A percentile compares a stretch with the other conserved stretches of the same genome.
Evolutionary conservation across 2,329 filamentous ascomycete species (phyloP).

Genomic region (Endoconidiophora polonica): DNA sequence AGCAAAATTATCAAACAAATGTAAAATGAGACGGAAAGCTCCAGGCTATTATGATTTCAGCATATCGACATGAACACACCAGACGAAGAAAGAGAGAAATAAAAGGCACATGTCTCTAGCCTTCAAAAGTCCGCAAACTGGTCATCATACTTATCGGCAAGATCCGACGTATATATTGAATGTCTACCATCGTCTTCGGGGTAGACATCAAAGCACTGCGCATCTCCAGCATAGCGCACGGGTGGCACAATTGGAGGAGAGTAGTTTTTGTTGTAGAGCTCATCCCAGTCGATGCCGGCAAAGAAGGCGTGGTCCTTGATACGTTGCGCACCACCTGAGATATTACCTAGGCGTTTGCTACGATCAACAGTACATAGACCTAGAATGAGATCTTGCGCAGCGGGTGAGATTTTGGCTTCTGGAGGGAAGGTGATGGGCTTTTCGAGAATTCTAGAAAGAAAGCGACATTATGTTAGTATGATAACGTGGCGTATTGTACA

Average conservation of each 20-base stretch:
- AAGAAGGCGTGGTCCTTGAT: slow-evolving; percentile 71
- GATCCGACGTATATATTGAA: slow-evolving; percentile 51
- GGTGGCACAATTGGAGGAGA: slow-evolving; percentile 62
- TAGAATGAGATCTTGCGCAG: slow-evolving; percentile 59
- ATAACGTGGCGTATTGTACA: no score
- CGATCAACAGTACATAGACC: slow-evolving; percentile 66
- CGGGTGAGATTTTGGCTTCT: slow-evolving; percentile 44
- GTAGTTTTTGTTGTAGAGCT: slow-evolving; percentile 44
- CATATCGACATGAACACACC: not conserved
- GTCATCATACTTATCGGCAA: slow-evolving; percentile 51
- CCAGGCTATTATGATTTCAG: no score
- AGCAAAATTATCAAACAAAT: no score
- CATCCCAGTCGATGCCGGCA: slow-evolving; percentile 55
- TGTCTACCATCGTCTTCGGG: slow-evolving; percentile 54
- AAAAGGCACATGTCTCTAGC: not conserved
- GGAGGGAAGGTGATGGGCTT: slow-evolving; percentile 60
- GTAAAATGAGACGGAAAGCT: no score
- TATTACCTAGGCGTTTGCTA: slow-evolving; percentile 61
- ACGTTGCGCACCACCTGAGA: slow-evolving; percentile 52
- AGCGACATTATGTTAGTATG: slow-evolving; percentile 7
- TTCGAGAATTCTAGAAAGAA: slow-evolving; percentile 48
- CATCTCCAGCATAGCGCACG: slow-evolving; percentile 54
- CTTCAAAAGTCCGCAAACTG: slow-evolving; percentile 54
- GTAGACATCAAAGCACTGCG: slow-evolving; percentile 68
- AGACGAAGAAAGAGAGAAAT: not conserved